A percentile compares a stretch with the other conserved stretches of the same genome.
Evolutionary conservation across 2,329 filamentous ascomycete species (phyloP).

Genomic region (Fusarium citri): DNA sequence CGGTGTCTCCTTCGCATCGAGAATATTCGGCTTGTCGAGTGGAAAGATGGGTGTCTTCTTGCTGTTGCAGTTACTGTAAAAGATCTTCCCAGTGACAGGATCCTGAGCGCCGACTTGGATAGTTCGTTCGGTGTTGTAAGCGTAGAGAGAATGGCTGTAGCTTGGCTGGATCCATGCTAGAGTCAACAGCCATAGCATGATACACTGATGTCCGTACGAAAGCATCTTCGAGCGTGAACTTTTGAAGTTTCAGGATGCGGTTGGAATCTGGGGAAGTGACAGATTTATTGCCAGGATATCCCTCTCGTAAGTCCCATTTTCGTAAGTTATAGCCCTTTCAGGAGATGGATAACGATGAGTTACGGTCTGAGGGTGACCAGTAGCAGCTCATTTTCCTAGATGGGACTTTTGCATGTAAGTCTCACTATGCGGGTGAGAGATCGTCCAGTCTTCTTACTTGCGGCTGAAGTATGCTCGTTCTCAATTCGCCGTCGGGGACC

Average conservation of each 20-base stretch:
- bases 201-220: fast-evolving
- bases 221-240: background rate
- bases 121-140: background rate
- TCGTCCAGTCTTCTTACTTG: background rate
- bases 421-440: background rate
- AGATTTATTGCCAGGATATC: background rate
- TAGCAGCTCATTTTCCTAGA: background rate
- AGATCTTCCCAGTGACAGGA: background rate
- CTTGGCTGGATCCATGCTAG: background rate
- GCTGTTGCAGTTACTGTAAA: conserved; percentile 12
- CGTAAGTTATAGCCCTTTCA: background rate
- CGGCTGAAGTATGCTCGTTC: background rate
- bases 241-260: background rate
- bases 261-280: background rate
- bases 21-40: background rate
- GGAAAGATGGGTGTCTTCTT: conserved; percentile 1
- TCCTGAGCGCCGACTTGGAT: conserved; percentile 18
- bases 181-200: background rate
- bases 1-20: background rate
- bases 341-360: background rate
- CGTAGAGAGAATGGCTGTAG: background rate
- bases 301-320: background rate
- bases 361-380: background rate
- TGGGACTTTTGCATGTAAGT: background rate
- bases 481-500: background rate